Evolutionary conservation across 2,329 filamentous ascomycete genomes (phyloP).

Genomic region (Stemphylium vesicarium): DNA sequence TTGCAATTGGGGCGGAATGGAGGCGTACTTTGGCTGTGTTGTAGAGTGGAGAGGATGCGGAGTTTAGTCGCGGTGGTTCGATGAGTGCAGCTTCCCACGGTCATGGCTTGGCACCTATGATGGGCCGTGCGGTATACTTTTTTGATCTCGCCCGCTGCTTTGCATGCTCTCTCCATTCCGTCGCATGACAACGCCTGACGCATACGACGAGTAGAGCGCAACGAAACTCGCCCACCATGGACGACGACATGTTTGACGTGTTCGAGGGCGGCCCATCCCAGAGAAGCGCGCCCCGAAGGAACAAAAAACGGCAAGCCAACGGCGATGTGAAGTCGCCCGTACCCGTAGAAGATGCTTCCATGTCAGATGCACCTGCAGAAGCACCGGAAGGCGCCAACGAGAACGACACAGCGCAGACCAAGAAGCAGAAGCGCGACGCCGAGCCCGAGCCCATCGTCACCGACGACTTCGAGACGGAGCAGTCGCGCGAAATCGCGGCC

Average conservation of each 20-base stretch:
- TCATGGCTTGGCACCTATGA: slow-evolving; percentile 4
- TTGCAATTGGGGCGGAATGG: slow-evolving; percentile 31
- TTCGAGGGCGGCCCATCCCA: slow-evolving; percentile 49
- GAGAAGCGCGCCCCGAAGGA: slow-evolving; percentile 55
- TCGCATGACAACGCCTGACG: background rate
- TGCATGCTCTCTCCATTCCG: background rate
- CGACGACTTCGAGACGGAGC: slow-evolving; percentile 92
- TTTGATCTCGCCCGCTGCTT: slow-evolving; percentile 3
- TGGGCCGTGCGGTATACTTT: slow-evolving; percentile 8
- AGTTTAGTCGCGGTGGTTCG: slow-evolving; percentile 21
- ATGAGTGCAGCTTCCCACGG: slow-evolving; percentile 4
- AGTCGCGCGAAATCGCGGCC: slow-evolving; percentile 86
- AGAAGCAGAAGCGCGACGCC: slow-evolving; percentile 68
- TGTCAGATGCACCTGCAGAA: slow-evolving; percentile 51
- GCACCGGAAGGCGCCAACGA: slow-evolving; percentile 36
- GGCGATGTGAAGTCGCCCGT: slow-evolving; percentile 69
- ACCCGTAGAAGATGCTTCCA: slow-evolving; percentile 51
- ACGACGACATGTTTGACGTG: slow-evolving; percentile 55
- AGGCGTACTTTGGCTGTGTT: slow-evolving; percentile 39
- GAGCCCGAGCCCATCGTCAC: slow-evolving; percentile 83
- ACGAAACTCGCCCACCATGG: slow-evolving; percentile 34
- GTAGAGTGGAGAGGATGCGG: slow-evolving; percentile 36
- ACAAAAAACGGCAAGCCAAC: slow-evolving; percentile 86
- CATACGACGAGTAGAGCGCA: slow-evolving; percentile 1
- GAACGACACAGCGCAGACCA: slow-evolving; percentile 53